These are phyloP conservation scores for Hymenoscyphus salicellus DNA, from an alignment of 2,329 filamentous ascomycete genomes.

Conservation along the genomic window DNA sequence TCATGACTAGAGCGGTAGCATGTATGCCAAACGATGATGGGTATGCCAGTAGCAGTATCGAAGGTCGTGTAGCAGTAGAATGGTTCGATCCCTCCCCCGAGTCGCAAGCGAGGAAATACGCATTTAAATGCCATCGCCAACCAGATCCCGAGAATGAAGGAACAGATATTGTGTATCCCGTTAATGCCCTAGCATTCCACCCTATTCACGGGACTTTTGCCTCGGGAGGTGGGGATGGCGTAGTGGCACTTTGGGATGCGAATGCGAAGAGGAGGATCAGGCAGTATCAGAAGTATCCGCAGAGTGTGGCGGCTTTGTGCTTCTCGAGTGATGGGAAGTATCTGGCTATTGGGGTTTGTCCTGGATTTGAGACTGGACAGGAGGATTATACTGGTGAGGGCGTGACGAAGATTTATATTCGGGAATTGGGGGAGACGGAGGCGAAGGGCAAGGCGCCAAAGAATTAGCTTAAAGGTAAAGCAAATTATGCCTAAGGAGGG, in stretches of 20 bases:
- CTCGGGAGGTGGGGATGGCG: slow-evolving; percentile 68
- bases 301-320: slow-evolving; percentile 59
- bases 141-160: slow-evolving; percentile 55
- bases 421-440: slow-evolving; percentile 83
- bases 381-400: slow-evolving; percentile 74
- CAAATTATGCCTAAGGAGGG: no score
- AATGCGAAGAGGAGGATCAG: slow-evolving; percentile 66
- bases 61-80: slow-evolving; percentile 92
- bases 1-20: slow-evolving; percentile 87
- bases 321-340: slow-evolving; percentile 64
- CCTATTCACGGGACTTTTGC: slow-evolving; percentile 64
- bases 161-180: slow-evolving; percentile 68
- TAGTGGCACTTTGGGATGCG: slow-evolving; percentile 71
- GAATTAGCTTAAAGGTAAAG: no score
- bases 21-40: slow-evolving; percentile 97
- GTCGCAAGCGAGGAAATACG: slow-evolving; percentile 90
- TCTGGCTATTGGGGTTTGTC: slow-evolving; percentile 64
- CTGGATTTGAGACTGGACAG: slow-evolving; percentile 68
- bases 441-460: slow-evolving; percentile 47
- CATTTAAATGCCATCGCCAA: slow-evolving; percentile 97
- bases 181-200: slow-evolving; percentile 69
- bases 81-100: slow-evolving; percentile 91
- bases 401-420: slow-evolving; percentile 71
- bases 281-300: slow-evolving; percentile 64
- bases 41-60: slow-evolving; percentile 88